Evolutionary conservation across 2,329 filamentous ascomycete species (phyloP).

Genomic region (Diaporthe sp.): DNA sequence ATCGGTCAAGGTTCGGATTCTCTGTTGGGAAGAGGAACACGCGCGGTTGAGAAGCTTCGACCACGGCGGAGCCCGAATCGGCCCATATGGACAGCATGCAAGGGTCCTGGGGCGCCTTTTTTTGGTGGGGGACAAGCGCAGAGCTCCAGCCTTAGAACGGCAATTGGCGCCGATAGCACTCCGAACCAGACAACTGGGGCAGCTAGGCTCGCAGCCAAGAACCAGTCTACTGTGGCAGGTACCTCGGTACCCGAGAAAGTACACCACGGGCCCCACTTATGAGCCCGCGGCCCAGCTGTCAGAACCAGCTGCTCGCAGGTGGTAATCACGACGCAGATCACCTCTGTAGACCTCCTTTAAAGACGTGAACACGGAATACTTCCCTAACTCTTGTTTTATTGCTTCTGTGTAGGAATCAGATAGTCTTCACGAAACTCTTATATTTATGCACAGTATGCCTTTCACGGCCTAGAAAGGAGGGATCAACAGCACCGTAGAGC

Average conservation of each 20-base stretch:
- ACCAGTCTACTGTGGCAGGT: not conserved
- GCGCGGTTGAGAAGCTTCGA: constrained; percentile 31
- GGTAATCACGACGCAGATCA: not conserved
- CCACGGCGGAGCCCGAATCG: constrained; percentile 31
- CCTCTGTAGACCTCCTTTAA: not conserved
- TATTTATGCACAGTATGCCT: not conserved
- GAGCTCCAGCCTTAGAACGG: constrained; percentile 12
- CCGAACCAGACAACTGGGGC: not conserved
- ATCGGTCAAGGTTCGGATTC: constrained; percentile 31
- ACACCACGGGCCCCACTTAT: not conserved
- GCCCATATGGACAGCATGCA: constrained; percentile 10
- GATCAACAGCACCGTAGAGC: not conserved
- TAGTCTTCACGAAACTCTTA: no score
- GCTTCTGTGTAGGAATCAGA: no score
- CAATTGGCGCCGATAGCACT: constrained; percentile 25
- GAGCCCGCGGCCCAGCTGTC: not conserved
- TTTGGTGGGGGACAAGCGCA: not conserved
- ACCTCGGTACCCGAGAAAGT: not conserved
- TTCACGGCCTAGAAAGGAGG: not conserved
- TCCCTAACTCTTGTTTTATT: no score
- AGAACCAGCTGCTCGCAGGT: not conserved
- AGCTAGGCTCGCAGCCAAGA: not conserved
- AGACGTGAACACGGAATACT: not conserved
- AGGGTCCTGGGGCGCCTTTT: constrained; percentile 23
- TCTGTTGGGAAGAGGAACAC: constrained; percentile 33